Conservation (phyloP, 2,329 filamentous ascomycete genomes). For the Colletotrichum spaethianum region DNA sequence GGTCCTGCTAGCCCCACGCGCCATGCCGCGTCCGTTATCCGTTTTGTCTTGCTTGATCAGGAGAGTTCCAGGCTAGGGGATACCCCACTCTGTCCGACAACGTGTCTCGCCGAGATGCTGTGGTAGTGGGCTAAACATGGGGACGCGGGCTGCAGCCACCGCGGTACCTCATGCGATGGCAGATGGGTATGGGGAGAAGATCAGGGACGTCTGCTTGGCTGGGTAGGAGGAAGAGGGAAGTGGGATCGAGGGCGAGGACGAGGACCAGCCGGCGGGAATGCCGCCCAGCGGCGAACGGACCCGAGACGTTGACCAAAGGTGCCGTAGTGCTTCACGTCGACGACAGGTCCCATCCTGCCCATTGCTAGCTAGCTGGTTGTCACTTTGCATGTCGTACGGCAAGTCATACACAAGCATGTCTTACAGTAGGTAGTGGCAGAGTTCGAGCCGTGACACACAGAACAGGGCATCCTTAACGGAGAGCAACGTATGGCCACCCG, state of each 20-base stretch:
- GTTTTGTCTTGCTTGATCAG: conserved; percentile 6
- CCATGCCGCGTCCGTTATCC: neutral
- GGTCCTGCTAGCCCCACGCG: neutral
- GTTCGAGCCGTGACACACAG: neutral
- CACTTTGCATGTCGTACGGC: neutral
- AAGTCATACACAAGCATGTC: neutral
- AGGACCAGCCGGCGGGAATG: neutral
- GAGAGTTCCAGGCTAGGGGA: neutral
- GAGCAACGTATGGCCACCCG: neutral
- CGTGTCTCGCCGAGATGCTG: conserved; percentile 12
- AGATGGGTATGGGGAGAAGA: conserved; percentile 2
- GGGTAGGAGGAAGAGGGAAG: neutral
- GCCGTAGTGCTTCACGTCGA: neutral
- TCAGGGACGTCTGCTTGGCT: neutral
- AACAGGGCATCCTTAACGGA: neutral
- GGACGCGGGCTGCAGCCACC: conserved; percentile 1
- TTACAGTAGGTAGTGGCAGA: neutral
- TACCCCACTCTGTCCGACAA: conserved; percentile 12
- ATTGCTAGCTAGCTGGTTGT: neutral
- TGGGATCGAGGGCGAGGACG: conserved; percentile 2
- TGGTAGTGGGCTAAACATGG: neutral
- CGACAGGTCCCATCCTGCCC: neutral
- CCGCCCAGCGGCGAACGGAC: conserved; percentile 3
- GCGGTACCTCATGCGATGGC: neutral
- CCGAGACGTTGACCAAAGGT: neutral